Evolutionary conservation across 345 rosid genomes (phyloP).

Genomic region (Citrus cavaleriei): DNA sequence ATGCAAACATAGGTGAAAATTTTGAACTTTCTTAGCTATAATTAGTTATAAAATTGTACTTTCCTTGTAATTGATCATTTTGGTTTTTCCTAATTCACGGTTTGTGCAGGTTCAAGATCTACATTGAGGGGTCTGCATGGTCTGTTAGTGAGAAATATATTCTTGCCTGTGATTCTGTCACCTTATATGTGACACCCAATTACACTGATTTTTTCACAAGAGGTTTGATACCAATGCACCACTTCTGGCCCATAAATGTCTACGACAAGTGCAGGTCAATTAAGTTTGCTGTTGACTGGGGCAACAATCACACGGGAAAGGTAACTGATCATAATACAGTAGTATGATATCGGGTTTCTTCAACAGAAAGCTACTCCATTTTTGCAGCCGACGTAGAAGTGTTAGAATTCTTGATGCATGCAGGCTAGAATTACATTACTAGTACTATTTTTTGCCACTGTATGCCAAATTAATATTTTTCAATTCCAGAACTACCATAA

Average conservation of each 20-base stretch:
- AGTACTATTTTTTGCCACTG: too few species aligned
- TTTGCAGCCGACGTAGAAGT: not conserved
- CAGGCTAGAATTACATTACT: too few species aligned
- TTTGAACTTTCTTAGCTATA: not conserved
- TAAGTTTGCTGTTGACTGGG: slow-evolving; percentile 78
- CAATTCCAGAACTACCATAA: not conserved
- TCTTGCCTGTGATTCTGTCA: slow-evolving; percentile 72
- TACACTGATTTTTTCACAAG: slow-evolving; percentile 72
- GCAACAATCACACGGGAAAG: slow-evolving; percentile 56
- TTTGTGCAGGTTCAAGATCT: slow-evolving; percentile 64
- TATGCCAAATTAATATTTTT: not conserved
- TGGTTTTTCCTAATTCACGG: not conserved
- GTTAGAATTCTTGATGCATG: not conserved
- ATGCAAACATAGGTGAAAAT: slow-evolving; percentile 62
- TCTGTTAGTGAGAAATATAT: slow-evolving; percentile 86
- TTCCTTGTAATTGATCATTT: not conserved
- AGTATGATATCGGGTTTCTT: not conserved
- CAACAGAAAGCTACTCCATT: not conserved
- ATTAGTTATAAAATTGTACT: too few species aligned
- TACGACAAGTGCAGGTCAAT: slow-evolving; percentile 69
- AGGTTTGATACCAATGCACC: slow-evolving; percentile 56
- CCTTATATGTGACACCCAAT: slow-evolving; percentile 56
- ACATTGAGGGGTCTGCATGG: slow-evolving; percentile 85
- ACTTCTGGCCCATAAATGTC: slow-evolving; percentile 70
- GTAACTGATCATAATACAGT: slow-evolving; percentile 21